Conservation (phyloP, 2,329 filamentous ascomycete genomes). For the Epichloe baconii region DNA sequence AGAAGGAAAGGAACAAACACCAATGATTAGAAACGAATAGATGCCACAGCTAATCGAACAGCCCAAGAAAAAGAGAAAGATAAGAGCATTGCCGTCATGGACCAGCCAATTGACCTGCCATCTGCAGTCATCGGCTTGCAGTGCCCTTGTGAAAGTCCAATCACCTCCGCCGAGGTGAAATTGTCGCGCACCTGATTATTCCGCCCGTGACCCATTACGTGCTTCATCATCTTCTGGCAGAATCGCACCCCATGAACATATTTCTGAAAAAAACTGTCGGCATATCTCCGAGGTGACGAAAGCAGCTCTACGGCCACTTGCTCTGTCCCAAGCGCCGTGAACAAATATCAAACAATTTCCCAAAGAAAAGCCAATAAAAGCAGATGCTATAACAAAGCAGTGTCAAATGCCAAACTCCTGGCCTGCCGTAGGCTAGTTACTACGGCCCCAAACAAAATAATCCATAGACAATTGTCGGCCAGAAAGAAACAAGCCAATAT, state of each 20-base stretch:
- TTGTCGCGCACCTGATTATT: slow-evolving; percentile 12
- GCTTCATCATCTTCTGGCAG: slow-evolving; percentile 12
- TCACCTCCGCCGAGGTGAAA: slow-evolving; percentile 13
- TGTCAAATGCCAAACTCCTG: slow-evolving; percentile 14
- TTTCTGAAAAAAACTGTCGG: slow-evolving; percentile 8
- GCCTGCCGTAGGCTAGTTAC: not conserved
- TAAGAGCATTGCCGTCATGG: slow-evolving; percentile 27
- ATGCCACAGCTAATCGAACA: not conserved
- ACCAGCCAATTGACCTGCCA: slow-evolving; percentile 35
- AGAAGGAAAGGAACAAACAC: not conserved
- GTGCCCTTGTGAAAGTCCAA: slow-evolving; percentile 17
- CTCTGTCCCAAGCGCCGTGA: slow-evolving; percentile 24
- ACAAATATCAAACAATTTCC: slow-evolving; percentile 15
- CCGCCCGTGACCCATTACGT: slow-evolving; percentile 14
- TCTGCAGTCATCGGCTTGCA: slow-evolving; percentile 33
- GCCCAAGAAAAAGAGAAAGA: not conserved
- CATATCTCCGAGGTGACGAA: slow-evolving; percentile 7
- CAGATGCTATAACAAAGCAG: slow-evolving; percentile 19
- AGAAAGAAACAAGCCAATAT: not conserved
- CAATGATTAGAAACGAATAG: not conserved
- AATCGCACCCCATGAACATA: slow-evolving; percentile 12
- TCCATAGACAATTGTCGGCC: not conserved
- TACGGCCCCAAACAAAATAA: not conserved
- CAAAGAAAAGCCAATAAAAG: slow-evolving; percentile 7
- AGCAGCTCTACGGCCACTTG: slow-evolving; percentile 18